These are phyloP conservation scores for Diplodia seriata DNA, from an alignment of 2,329 filamentous ascomycete species.

Conservation along the genomic window DNA sequence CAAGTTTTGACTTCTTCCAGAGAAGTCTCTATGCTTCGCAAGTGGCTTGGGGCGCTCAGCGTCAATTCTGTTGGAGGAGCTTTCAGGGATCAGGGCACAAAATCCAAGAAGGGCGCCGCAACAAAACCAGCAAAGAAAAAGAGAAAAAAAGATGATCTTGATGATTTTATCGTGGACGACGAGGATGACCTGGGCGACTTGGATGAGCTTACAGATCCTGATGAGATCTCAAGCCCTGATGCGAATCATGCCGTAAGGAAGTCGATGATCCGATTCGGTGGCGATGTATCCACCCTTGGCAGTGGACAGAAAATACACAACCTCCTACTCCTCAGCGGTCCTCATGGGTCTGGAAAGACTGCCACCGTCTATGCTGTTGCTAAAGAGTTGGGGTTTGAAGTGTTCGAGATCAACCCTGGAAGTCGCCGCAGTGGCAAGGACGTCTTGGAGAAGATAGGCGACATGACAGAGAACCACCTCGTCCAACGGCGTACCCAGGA, in stretches of 20 bases:
- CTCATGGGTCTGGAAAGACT: constrained; percentile 90
- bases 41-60: constrained; percentile 81
- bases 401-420: constrained; percentile 92
- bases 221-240: constrained; percentile 46
- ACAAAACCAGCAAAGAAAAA: constrained; percentile 63
- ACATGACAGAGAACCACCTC: constrained; percentile 96
- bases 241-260: constrained; percentile 45
- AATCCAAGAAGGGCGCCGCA: constrained; percentile 32
- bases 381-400: constrained; percentile 87
- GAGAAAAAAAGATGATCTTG: constrained; percentile 53
- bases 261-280: constrained; percentile 44
- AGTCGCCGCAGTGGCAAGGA: constrained; percentile 87
- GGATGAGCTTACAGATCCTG: constrained; percentile 70
- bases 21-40: constrained; percentile 73
- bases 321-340: constrained; percentile 85
- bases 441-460: constrained; percentile 87
- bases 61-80: constrained; percentile 78
- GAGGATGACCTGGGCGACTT: constrained; percentile 50
- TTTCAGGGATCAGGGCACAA: constrained; percentile 42
- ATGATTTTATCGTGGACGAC: constrained; percentile 47
- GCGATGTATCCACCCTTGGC: constrained; percentile 43
- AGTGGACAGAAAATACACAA: constrained; percentile 67
- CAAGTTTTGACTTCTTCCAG: constrained; percentile 78
- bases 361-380: constrained; percentile 91
- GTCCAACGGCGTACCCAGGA: constrained; percentile 63